phyloP scores from a whole-genome alignment of 768 basidiomycete species.

The Suillus fuscotomentosus region DNA sequence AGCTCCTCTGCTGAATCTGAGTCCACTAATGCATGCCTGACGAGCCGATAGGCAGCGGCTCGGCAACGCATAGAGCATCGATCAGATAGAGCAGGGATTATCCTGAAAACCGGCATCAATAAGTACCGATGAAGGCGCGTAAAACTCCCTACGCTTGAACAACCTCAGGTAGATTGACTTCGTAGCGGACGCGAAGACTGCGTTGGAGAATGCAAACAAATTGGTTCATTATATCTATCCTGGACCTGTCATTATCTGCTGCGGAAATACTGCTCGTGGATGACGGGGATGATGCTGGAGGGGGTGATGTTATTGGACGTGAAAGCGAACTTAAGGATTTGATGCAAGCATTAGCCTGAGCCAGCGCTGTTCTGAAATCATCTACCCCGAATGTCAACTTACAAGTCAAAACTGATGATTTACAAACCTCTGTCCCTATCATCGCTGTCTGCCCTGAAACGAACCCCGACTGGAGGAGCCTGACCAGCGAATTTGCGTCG shows the following conservation, averaged over 20 bases:
- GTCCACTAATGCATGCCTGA: slow-evolving; percentile 79
- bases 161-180: slow-evolving; percentile 66
- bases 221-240: slow-evolving; percentile 63
- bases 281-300: slow-evolving; percentile 36
- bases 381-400: slow-evolving; percentile 36
- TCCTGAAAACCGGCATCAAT: slow-evolving; percentile 42
- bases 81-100: slow-evolving; percentile 80
- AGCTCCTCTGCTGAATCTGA: slow-evolving; percentile 65
- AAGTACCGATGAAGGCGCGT: not conserved
- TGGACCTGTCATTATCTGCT: slow-evolving; percentile 48
- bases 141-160: slow-evolving; percentile 63
- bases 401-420: not conserved
- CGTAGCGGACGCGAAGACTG: slow-evolving; percentile 73
- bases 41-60: slow-evolving; percentile 78
- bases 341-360: slow-evolving; percentile 59
- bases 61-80: slow-evolving; percentile 67
- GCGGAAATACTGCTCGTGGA: slow-evolving; percentile 21
- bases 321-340: slow-evolving; percentile 51
- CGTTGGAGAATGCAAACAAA: slow-evolving; percentile 66
- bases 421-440: slow-evolving; percentile 36
- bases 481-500: slow-evolving; percentile 36
- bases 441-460: slow-evolving; percentile 30
- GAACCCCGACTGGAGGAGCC: slow-evolving; percentile 26
- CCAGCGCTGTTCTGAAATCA: slow-evolving; percentile 71
- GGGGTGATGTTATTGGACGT: slow-evolving; percentile 33